Evolutionary conservation across 345 rosid species (phyloP).

Genomic region (Iberis pinnata): DNA sequence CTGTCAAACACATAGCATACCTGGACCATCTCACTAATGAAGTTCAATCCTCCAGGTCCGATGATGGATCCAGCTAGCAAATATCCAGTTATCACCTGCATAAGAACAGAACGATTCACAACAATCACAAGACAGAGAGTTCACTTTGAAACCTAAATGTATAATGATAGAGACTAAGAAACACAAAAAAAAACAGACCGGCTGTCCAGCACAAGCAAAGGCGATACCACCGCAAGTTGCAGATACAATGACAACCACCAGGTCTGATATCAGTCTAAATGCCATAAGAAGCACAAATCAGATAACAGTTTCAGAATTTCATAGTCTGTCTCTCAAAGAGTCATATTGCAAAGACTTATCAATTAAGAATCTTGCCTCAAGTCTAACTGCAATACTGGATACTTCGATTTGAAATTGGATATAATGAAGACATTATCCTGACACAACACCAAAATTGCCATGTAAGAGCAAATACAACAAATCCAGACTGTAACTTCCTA

Average conservation of each 20-base stretch:
- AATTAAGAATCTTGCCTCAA: constrained; percentile 43
- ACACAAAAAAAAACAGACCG: constrained; percentile 48
- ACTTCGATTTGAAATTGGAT: constrained; percentile 86
- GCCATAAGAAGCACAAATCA: constrained; percentile 16
- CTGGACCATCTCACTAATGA: constrained; percentile 95
- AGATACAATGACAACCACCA: constrained; percentile 90
- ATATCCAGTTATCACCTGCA: constrained; percentile 89
- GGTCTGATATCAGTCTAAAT: constrained; percentile 85
- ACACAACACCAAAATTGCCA: constrained; percentile 20
- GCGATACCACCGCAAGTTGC: constrained; percentile 99
- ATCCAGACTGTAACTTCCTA: background rate
- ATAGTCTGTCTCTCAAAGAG: constrained; percentile 13
- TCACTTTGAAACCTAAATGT: background rate
- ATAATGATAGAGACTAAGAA: constrained; percentile 3
- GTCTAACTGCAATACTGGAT: constrained; percentile 86
- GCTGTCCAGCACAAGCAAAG: constrained; percentile 97
- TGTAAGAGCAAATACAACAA: constrained; percentile 9
- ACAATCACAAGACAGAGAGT: constrained; percentile 5
- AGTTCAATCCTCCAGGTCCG: constrained; percentile 89
- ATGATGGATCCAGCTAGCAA: constrained; percentile 82
- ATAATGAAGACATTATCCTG: constrained; percentile 97
- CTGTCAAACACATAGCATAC: constrained; percentile 40
- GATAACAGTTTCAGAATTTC: background rate
- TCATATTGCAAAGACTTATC: background rate
- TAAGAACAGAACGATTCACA: constrained; percentile 6